These are phyloP conservation scores for rapeseed (Brassica napus) DNA, from an alignment of 345 rosid species.

Conservation along the genomic window DNA sequence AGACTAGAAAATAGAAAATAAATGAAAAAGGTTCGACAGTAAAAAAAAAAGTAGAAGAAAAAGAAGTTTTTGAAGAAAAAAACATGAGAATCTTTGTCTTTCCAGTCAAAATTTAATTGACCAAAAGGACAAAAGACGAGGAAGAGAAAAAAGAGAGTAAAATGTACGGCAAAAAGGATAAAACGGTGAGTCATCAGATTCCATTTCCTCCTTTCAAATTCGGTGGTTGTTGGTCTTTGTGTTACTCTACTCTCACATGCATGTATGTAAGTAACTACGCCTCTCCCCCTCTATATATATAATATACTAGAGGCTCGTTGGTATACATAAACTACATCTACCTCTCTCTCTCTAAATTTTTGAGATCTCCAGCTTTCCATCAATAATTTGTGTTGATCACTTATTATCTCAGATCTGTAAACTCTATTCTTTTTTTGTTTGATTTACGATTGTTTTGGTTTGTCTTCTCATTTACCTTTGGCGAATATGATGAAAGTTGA, in stretches of 20 bases:
- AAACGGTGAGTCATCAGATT: slow-evolving; percentile 37
- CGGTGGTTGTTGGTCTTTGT: slow-evolving; percentile 3
- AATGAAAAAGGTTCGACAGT: neutral
- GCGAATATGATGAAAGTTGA: slow-evolving; percentile 41
- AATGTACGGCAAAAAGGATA: slow-evolving; percentile 33
- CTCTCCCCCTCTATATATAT: slow-evolving; percentile 18
- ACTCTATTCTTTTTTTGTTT: neutral
- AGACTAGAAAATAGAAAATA: neutral
- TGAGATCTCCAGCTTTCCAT: neutral
- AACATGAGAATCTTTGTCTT: neutral
- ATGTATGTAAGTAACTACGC: slow-evolving; percentile 2
- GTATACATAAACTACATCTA: slow-evolving; percentile 19
- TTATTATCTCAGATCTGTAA: slow-evolving; percentile 37
- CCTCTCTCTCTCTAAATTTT: neutral
- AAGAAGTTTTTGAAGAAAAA: neutral
- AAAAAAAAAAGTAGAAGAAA: neutral
- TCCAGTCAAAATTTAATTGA: neutral
- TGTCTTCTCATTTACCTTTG: neutral
- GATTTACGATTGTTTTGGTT: neutral
- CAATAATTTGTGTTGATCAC: slow-evolving; percentile 7
- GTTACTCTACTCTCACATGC: slow-evolving; percentile 18
- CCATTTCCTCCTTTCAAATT: slow-evolving; percentile 29
- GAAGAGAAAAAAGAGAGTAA: slow-evolving; percentile 1
- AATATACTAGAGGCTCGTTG: neutral
- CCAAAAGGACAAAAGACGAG: slow-evolving; percentile 29